Evolutionary conservation across 352 stramenopile species (phyloP).

Genomic region (Globisporangium takayamanum): DNA sequence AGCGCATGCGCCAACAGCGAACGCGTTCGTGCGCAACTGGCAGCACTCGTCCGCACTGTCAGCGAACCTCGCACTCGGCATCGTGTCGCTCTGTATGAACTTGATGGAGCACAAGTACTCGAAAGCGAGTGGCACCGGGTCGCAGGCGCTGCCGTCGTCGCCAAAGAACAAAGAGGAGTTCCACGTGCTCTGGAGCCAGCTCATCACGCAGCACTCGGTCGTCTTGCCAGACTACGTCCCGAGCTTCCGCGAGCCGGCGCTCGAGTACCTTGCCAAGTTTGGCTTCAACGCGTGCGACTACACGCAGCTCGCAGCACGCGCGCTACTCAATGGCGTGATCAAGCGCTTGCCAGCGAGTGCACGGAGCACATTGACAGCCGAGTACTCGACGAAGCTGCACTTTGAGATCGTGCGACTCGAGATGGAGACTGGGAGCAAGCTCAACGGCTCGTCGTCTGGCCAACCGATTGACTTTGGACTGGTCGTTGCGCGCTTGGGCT

Average conservation of each 20-base stretch:
- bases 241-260: slow-evolving; percentile 57
- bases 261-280: slow-evolving; percentile 68
- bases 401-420: slow-evolving; percentile 73
- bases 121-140: slow-evolving; percentile 11
- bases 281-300: slow-evolving; percentile 75
- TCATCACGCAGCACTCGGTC: slow-evolving; percentile 82
- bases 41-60: slow-evolving; percentile 69
- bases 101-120: slow-evolving; percentile 78
- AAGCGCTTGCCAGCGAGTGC: slow-evolving; percentile 46
- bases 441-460: slow-evolving; percentile 19
- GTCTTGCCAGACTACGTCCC: slow-evolving; percentile 68
- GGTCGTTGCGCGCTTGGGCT: slow-evolving; percentile 54
- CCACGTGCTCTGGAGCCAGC: slow-evolving; percentile 80
- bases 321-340: slow-evolving; percentile 68
- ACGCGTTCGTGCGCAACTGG: slow-evolving; percentile 55
- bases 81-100: slow-evolving; percentile 76
- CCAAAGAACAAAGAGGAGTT: slow-evolving; percentile 77
- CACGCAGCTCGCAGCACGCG: slow-evolving; percentile 62
- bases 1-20: slow-evolving; percentile 10
- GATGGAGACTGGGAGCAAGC: slow-evolving; percentile 41
- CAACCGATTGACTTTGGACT: slow-evolving; percentile 23
- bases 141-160: slow-evolving; percentile 21
- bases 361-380: slow-evolving; percentile 45
- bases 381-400: slow-evolving; percentile 78
- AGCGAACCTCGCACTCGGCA: slow-evolving; percentile 53